Conservation (phyloP, 768 basidiomycete species). For the Lentinula boryana region DNA sequence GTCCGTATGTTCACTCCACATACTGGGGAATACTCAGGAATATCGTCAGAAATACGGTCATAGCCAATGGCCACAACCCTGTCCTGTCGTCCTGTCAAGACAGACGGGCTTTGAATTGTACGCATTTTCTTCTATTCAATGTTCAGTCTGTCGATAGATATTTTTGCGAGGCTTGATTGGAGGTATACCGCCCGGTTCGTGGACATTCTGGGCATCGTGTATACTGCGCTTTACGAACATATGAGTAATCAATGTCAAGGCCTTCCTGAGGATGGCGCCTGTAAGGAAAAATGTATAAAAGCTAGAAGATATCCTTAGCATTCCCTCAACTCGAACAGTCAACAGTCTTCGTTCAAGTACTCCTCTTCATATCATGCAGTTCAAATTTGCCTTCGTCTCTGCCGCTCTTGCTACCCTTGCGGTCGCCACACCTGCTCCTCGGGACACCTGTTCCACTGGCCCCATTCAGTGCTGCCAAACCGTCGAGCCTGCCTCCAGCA, state of each 20-base stretch:
- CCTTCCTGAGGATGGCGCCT: not conserved
- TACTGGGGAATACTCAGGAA: not conserved
- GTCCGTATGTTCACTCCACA: too few species aligned
- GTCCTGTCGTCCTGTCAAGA: not conserved
- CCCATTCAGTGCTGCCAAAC: constrained; percentile 10
- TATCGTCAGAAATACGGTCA: not conserved
- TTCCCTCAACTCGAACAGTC: constrained; percentile 4
- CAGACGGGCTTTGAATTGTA: not conserved
- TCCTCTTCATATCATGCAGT: constrained; percentile 1
- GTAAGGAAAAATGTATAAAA: not conserved
- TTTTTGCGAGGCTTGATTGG: not conserved
- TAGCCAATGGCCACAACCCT: not conserved
- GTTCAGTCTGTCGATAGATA: not conserved
- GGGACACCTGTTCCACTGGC: not conserved
- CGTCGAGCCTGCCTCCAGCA: constrained; percentile 12
- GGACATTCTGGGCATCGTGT: not conserved
- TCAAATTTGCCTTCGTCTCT: constrained; percentile 2
- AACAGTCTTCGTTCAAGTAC: constrained; percentile 1
- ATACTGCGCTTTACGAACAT: not conserved
- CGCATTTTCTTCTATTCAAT: too few species aligned
- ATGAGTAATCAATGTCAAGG: too few species aligned
- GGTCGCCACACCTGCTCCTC: not conserved
- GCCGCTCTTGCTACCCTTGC: not conserved
- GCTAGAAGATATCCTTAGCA: not conserved
- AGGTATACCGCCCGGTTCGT: not conserved